These are phyloP conservation scores for Elaeis guineensis DNA, from an alignment of 176 grass and related monocot genomes.

Conservation along the genomic window DNA sequence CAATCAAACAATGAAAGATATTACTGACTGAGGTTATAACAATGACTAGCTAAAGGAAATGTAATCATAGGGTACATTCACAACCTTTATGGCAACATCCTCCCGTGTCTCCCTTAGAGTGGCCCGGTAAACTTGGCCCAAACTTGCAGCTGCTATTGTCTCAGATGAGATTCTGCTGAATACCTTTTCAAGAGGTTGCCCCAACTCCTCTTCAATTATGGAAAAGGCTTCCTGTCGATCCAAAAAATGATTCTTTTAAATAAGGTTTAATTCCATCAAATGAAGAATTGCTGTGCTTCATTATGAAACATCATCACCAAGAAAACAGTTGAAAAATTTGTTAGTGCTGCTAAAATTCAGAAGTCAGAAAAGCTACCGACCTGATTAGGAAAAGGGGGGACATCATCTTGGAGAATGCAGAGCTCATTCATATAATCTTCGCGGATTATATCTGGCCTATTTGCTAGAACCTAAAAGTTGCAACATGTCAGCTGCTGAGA, in stretches of 20 bases:
- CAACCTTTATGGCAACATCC: constrained; percentile 98
- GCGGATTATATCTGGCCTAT: constrained; percentile 94
- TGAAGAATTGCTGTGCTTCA: too few species aligned
- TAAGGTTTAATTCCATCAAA: too few species aligned
- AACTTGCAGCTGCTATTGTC: constrained; percentile 97
- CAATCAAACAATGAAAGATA: too few species aligned
- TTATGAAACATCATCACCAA: too few species aligned
- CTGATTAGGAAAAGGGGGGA: constrained; percentile 88
- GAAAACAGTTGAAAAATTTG: too few species aligned
- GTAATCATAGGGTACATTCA: not conserved
- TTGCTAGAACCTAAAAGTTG: constrained; percentile 72
- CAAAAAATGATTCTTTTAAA: not conserved
- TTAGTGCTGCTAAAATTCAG: too few species aligned
- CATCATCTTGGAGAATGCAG: constrained; percentile 95
- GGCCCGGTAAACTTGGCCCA: constrained; percentile 96
- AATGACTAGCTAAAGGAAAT: too few species aligned
- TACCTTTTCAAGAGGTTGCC: constrained; percentile 63
- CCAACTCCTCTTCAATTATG: constrained; percentile 94
- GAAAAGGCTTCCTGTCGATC: constrained; percentile 69
- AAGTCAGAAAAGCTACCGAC: constrained; percentile 11
- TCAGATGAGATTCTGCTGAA: constrained; percentile 87
- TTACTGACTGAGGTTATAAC: too few species aligned
- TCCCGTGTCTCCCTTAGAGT: constrained; percentile 86
- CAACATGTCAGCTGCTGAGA: not conserved
- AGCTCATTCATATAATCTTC: constrained; percentile 99